A percentile compares a stretch with the other conserved stretches of the same genome.
These are phyloP conservation scores for Bisporella sp. DNA, from an alignment of 2,329 filamentous ascomycete genomes.

Conservation along the genomic window DNA sequence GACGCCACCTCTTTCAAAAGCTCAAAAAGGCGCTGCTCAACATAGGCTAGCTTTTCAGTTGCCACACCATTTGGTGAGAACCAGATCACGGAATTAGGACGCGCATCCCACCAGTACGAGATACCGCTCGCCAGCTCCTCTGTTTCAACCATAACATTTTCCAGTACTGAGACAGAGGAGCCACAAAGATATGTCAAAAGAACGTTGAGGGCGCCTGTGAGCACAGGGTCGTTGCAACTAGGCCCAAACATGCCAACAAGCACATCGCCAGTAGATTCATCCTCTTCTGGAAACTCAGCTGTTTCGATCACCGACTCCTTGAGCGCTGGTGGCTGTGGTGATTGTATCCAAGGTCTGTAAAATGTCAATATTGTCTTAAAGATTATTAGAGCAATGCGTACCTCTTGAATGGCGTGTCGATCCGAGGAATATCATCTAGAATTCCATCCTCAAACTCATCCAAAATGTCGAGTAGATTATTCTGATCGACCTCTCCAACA, in stretches of 20 bases:
- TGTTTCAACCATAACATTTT: slow-evolving; percentile 87
- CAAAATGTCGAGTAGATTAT: slow-evolving; percentile 70
- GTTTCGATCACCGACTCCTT: slow-evolving; percentile 66
- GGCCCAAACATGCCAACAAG: slow-evolving; percentile 83
- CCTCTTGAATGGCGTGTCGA: slow-evolving; percentile 66
- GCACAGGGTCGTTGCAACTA: slow-evolving; percentile 62
- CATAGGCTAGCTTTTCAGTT: slow-evolving; percentile 74
- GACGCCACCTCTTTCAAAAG: slow-evolving; percentile 74
- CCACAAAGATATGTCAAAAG: slow-evolving; percentile 83
- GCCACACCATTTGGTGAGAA: slow-evolving; percentile 82
- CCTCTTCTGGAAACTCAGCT: slow-evolving; percentile 91
- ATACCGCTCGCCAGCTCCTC: slow-evolving; percentile 88
- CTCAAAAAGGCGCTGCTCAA: slow-evolving; percentile 79
- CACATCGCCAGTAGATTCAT: slow-evolving; percentile 88
- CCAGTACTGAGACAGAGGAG: slow-evolving; percentile 85
- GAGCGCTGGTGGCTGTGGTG: slow-evolving; percentile 66
- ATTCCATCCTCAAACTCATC: slow-evolving; percentile 87
- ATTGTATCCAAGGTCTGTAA: slow-evolving; percentile 80
- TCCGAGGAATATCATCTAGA: slow-evolving; percentile 69
- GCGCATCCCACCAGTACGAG: slow-evolving; percentile 68
- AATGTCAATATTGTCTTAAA: slow-evolving; percentile 6
- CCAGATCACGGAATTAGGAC: slow-evolving; percentile 78
- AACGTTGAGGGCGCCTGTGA: slow-evolving; percentile 68
- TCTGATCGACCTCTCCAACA: slow-evolving; percentile 84
- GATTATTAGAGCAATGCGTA: slow-evolving; percentile 7